These are phyloP conservation scores for Talaromyces nanjingensis DNA, from an alignment of 495 filamentous ascomycete genomes.

Conservation along the genomic window DNA sequence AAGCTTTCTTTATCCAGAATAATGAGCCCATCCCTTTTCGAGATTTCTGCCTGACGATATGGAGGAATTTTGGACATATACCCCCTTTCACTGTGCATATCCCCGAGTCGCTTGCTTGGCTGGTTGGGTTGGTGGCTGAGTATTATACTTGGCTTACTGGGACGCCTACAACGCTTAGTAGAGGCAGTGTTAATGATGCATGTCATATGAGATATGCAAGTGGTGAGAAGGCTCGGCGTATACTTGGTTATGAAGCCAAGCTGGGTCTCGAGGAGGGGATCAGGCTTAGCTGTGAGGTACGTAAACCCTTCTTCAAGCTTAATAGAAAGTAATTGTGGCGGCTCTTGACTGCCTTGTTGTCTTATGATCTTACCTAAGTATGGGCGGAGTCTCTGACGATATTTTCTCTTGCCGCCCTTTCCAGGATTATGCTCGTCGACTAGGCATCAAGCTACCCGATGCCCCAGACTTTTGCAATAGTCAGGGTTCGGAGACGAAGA, in stretches of 20 bases:
- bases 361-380: not conserved
- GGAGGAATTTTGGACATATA: conserved; percentile 52
- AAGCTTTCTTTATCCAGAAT: conserved; percentile 59
- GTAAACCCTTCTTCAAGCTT: not conserved
- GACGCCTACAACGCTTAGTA: conserved; percentile 40
- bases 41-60: conserved; percentile 52
- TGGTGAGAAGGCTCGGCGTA: conserved; percentile 46
- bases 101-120: conserved; percentile 42
- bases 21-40: conserved; percentile 55
- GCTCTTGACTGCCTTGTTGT: not conserved
- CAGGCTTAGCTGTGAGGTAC: conserved; percentile 33
- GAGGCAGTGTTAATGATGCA: conserved; percentile 52
- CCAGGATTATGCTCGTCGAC: conserved; percentile 33
- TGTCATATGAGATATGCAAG: conserved; percentile 47
- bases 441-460: conserved; percentile 24
- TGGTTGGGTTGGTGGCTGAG: conserved; percentile 43
- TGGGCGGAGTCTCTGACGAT: not conserved
- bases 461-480: not conserved
- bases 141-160: conserved; percentile 45
- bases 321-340: not conserved
- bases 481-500: not conserved
- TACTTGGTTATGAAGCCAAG: conserved; percentile 53
- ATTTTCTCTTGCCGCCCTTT: conserved; percentile 7
- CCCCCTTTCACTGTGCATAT: conserved; percentile 46
- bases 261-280: conserved; percentile 38